Conservation (phyloP, 306 rosid species). For the Quillaja saponaria region DNA sequence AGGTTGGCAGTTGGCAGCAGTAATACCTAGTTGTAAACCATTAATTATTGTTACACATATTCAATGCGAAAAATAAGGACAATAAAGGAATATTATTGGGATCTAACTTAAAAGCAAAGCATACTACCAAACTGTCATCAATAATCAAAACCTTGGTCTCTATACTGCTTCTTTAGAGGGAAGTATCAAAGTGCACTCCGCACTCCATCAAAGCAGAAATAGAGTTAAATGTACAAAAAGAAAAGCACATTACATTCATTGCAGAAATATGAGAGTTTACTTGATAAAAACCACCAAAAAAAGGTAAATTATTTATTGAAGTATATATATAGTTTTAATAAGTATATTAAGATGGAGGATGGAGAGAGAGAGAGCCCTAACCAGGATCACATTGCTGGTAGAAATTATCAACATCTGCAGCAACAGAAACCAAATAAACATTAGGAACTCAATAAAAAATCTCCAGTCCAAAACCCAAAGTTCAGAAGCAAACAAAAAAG, state of each 20-base stretch:
- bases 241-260: too few species aligned
- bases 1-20: too few species aligned
- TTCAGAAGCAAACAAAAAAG: neutral
- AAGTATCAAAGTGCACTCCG: neutral
- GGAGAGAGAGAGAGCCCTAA: constrained; percentile 28
- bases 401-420: constrained; percentile 88
- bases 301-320: neutral
- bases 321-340: too few species aligned
- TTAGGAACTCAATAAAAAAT: constrained; percentile 22
- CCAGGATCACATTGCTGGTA: constrained; percentile 89
- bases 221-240: constrained; percentile 3
- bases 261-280: neutral
- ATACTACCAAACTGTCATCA: too few species aligned
- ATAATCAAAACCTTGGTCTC: too few species aligned
- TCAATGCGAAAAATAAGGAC: too few species aligned
- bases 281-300: neutral
- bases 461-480: constrained; percentile 1
- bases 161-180: too few species aligned
- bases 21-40: too few species aligned
- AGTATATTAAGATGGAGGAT: neutral
- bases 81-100: too few species aligned
- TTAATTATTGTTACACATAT: too few species aligned
- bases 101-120: too few species aligned
- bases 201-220: constrained; percentile 21
- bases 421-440: constrained; percentile 28